phyloP scores from a whole-genome alignment of 176 grass and related monocot species.

The Aegilops longissima region DNA sequence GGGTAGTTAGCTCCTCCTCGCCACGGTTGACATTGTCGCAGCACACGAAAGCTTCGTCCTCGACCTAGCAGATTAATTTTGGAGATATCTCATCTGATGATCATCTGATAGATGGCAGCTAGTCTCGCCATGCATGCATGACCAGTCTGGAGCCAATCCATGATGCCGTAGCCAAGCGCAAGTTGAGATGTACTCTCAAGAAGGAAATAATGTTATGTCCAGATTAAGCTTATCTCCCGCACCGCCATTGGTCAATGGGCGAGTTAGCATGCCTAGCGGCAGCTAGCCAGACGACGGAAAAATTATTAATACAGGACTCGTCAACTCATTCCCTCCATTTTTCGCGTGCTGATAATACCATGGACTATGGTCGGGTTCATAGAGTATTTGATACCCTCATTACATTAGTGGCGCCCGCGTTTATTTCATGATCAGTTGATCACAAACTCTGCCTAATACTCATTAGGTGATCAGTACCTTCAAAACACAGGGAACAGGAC shows the following conservation, averaged over 20 bases:
- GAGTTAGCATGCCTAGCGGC: constrained; percentile 29
- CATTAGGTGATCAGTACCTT: too few species aligned
- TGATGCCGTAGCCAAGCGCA: background rate
- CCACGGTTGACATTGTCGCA: background rate
- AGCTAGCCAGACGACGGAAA: too few species aligned
- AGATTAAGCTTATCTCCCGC: constrained; percentile 4
- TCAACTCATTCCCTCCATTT: background rate
- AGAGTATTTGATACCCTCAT: background rate
- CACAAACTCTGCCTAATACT: too few species aligned
- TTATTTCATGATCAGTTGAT: too few species aligned
- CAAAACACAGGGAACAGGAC: too few species aligned
- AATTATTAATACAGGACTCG: background rate
- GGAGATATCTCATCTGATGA: background rate
- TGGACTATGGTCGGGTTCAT: background rate
- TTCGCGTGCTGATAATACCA: background rate
- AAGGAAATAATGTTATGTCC: background rate
- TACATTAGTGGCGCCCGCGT: too few species aligned
- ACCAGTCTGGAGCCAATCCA: background rate
- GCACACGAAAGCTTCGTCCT: background rate
- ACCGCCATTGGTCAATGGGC: constrained; percentile 22
- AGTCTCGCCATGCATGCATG: background rate
- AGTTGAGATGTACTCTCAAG: background rate
- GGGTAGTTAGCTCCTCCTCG: background rate
- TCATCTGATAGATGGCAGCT: background rate
- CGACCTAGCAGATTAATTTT: background rate